phyloP scores from a whole-genome alignment of 2,329 filamentous ascomycete genomes.

The Fusarium subglutinans region DNA sequence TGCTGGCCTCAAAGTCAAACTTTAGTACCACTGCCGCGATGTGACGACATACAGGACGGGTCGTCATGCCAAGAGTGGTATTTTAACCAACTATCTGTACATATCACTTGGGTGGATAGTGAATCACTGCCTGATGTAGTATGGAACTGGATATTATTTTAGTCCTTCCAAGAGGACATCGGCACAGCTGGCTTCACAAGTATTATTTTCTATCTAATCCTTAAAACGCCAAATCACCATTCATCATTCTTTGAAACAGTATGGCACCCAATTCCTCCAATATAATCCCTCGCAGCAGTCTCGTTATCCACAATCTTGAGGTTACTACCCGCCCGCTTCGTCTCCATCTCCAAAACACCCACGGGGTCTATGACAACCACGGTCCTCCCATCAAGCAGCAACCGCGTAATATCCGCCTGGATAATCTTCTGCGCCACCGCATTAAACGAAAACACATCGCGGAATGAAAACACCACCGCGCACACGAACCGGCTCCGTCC shows the following conservation, averaged over 20 bases:
- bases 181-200: rapidly evolving
- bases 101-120: rapidly evolving
- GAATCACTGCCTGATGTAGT: rapidly evolving
- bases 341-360: constrained; percentile 37
- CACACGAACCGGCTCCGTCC: constrained; percentile 40
- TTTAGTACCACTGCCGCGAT: rapidly evolving
- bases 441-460: constrained; percentile 47
- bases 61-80: neutral
- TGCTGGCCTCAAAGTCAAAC: neutral
- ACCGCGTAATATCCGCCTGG: constrained; percentile 41
- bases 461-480: constrained; percentile 47
- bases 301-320: constrained; percentile 39
- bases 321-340: neutral
- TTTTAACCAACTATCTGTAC: no score
- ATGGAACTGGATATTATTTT: rapidly evolving
- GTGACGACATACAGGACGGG: neutral
- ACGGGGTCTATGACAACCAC: constrained; percentile 47
- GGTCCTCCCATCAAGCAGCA: constrained; percentile 37
- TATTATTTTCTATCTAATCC: neutral
- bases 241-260: constrained; percentile 38
- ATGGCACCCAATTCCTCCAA: constrained; percentile 45
- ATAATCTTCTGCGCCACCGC: constrained; percentile 43
- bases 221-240: constrained; percentile 5
- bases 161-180: rapidly evolving
- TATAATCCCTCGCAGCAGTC: constrained; percentile 41